Evolutionary conservation across 306 rosid genomes (phyloP).

Genomic region (Myrica gale): DNA sequence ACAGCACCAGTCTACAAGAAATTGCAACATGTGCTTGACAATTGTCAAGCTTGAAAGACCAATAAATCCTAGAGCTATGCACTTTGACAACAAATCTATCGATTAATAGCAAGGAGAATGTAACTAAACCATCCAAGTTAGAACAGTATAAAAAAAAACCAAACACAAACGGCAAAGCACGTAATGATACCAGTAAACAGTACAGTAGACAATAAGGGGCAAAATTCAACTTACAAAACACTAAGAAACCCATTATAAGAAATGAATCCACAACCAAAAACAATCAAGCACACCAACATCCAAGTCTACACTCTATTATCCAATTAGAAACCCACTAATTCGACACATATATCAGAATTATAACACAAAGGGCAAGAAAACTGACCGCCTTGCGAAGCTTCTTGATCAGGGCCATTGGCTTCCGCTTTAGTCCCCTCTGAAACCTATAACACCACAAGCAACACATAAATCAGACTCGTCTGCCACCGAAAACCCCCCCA

Average conservation of each 20-base stretch:
- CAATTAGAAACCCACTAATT: background rate
- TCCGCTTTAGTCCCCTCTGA: conserved; percentile 84
- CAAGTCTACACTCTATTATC: background rate
- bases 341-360: too few relatives aligned
- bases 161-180: background rate
- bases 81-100: background rate
- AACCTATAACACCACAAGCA: conserved; percentile 39
- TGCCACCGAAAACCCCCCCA: background rate
- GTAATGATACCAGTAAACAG: background rate
- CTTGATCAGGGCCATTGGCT: conserved; percentile 95
- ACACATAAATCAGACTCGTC: background rate
- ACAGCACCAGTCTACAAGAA: background rate
- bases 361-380: background rate
- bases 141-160: background rate
- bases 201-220: too few relatives aligned
- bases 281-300: background rate
- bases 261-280: background rate
- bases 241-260: background rate
- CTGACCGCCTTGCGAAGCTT: conserved; percentile 92
- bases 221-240: too few relatives aligned
- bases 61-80: background rate
- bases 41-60: background rate
- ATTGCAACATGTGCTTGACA: background rate
- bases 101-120: background rate
- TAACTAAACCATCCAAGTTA: background rate